A percentile compares a stretch with the other conserved stretches of the same genome.
Conservation (phyloP, 2,329 filamentous ascomycete species). For the Nigrospora oryzae region DNA sequence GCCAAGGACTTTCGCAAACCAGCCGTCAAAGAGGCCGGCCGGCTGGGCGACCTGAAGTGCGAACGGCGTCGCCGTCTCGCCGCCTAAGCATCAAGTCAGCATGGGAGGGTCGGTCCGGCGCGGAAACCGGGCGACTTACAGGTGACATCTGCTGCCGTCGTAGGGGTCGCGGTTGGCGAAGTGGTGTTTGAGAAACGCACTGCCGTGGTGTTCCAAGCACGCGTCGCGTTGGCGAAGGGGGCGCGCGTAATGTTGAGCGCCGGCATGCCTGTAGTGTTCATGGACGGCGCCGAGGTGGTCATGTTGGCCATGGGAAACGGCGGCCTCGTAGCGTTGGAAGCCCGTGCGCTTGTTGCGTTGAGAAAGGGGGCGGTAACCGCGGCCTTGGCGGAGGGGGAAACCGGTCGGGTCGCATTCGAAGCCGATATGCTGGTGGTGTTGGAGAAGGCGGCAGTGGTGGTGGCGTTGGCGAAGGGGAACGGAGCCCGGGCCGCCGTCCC, state of each 20-base stretch:
- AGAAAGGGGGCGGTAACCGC: conserved; percentile 4
- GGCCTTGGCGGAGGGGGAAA: neutral
- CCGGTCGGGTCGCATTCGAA: neutral
- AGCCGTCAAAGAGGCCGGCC: conserved; percentile 17
- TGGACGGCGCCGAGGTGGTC: conserved; percentile 5
- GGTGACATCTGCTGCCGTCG: neutral
- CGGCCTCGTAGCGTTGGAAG: conserved; percentile 3
- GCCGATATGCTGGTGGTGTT: neutral
- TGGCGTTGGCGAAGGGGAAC: neutral
- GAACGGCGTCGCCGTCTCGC: conserved; percentile 15
- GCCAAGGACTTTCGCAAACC: conserved; percentile 19
- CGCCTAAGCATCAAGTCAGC: conserved; percentile 13
- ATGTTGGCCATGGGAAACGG: conserved; percentile 1
- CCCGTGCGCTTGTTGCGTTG: conserved; percentile 2
- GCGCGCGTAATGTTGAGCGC: conserved; percentile 2
- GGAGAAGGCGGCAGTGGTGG: neutral
- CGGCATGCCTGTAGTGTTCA: conserved; percentile 5
- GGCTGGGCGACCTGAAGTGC: conserved; percentile 16
- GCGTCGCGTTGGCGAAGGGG: conserved; percentile 6
- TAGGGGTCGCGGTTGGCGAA: conserved; percentile 2
- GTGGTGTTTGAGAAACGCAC: conserved; percentile 4
- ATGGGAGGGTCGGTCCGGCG: conserved; percentile 6
- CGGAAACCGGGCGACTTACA: neutral
- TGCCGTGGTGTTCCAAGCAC: conserved; percentile 5
- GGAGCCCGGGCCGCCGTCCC: neutral